phyloP scores from a whole-genome alignment of 306 rosid genomes.

The Medicago arabica region DNA sequence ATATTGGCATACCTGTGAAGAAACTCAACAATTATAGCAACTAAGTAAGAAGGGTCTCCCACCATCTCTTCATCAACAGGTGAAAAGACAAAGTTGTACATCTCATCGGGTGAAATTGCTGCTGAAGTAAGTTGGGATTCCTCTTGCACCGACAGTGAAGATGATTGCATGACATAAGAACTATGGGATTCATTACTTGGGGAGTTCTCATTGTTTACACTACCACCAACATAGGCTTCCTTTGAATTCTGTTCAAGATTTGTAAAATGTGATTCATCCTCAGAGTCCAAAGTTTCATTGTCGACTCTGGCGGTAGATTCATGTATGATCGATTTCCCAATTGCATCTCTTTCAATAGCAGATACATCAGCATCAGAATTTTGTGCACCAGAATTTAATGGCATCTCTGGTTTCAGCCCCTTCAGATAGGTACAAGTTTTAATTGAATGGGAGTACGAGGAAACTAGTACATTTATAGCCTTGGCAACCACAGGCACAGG shows the following conservation, averaged over 20 bases:
- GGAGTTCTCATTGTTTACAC: conserved; percentile 50
- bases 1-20: conserved; percentile 69
- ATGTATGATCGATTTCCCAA: conserved; percentile 56
- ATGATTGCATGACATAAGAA: conserved; percentile 53
- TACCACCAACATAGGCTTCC: conserved; percentile 50
- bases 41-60: conserved; percentile 92
- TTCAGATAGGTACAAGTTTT: conserved; percentile 64
- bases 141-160: conserved; percentile 66
- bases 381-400: conserved; percentile 57
- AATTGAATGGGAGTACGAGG: conserved; percentile 70
- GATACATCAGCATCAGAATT: conserved; percentile 58
- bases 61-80: conserved; percentile 92
- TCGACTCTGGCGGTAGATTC: conserved; percentile 61
- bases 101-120: conserved; percentile 92
- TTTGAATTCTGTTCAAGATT: conserved; percentile 45
- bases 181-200: conserved; percentile 50
- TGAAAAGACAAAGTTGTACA: conserved; percentile 82
- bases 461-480: conserved; percentile 80
- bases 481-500: conserved; percentile 77
- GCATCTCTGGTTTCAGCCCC: conserved; percentile 67
- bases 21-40: conserved; percentile 80
- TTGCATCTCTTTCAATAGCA: conserved; percentile 50
- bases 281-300: conserved; percentile 62
- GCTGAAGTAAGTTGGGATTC: conserved; percentile 83
- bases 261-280: conserved; percentile 56